phyloP scores from a whole-genome alignment of 176 grass and related monocot genomes.

The Ensete glaucum region DNA sequence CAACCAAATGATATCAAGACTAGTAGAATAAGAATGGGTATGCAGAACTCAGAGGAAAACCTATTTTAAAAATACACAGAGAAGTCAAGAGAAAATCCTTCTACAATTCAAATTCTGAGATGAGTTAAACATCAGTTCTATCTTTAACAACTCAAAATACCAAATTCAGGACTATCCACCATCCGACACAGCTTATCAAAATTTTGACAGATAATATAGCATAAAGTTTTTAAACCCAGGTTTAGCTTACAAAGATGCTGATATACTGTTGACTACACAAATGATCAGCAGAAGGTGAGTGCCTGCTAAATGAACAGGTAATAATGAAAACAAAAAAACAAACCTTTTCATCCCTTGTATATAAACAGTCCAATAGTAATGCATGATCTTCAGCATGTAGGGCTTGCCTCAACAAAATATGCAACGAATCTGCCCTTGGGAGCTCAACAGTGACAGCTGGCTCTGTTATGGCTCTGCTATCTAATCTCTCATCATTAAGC shows the following conservation, averaged over 20 bases:
- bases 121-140: not conserved
- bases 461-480: slow-evolving; percentile 19
- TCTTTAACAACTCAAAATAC: not conserved
- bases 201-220: not conserved
- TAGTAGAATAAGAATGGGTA: not conserved
- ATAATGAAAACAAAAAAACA: slow-evolving; percentile 15
- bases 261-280: not conserved
- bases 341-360: slow-evolving; percentile 78
- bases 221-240: not conserved
- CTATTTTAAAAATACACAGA: too few species aligned
- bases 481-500: slow-evolving; percentile 27
- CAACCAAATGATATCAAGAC: not conserved
- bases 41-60: not conserved
- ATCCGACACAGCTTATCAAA: not conserved
- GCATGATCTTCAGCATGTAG: slow-evolving; percentile 70
- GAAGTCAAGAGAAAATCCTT: not conserved
- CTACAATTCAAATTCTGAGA: not conserved
- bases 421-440: slow-evolving; percentile 81
- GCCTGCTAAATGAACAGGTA: not conserved
- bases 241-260: not conserved
- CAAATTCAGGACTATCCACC: not conserved
- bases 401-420: slow-evolving; percentile 94
- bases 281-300: not conserved
- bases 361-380: slow-evolving; percentile 63
- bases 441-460: slow-evolving; percentile 36